Conservation (phyloP, 352 stramenopile genomes). For the Pythium brassicae region DNA sequence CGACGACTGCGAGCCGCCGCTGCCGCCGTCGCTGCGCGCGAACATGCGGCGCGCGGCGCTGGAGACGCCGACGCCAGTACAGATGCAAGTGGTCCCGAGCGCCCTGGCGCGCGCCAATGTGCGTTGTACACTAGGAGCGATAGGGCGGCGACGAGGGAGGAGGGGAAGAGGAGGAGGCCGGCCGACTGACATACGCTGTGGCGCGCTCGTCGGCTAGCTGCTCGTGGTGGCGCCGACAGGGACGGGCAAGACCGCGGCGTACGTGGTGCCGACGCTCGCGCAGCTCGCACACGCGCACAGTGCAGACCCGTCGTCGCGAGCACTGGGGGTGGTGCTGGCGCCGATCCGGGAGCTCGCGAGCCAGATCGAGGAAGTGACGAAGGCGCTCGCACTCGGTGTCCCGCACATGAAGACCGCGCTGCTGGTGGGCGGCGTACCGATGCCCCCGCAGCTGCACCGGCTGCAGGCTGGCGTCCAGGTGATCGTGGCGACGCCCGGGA, state of each 20-base stretch:
- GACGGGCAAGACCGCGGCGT: slow-evolving; percentile 69
- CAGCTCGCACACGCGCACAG: slow-evolving; percentile 20
- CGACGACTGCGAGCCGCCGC: slow-evolving; percentile 5
- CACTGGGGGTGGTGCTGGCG: slow-evolving; percentile 43
- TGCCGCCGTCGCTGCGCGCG: slow-evolving; percentile 24
- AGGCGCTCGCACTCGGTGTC: slow-evolving; percentile 52
- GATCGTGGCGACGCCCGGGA: slow-evolving; percentile 59
- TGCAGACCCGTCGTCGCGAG: background rate
- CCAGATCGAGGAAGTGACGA: slow-evolving; percentile 64
- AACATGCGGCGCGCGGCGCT: slow-evolving; percentile 38
- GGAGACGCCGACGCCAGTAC: slow-evolving; percentile 52
- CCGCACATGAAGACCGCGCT: slow-evolving; percentile 61
- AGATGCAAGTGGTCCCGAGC: slow-evolving; percentile 72
- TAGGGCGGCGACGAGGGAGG: too few species aligned
- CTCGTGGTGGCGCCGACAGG: slow-evolving; percentile 59
- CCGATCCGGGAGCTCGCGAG: slow-evolving; percentile 70
- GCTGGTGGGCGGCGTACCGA: slow-evolving; percentile 55
- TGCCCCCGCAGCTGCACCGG: slow-evolving; percentile 64
- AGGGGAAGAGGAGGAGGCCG: too few species aligned
- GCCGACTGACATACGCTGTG: background rate
- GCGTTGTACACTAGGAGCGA: slow-evolving; percentile 5
- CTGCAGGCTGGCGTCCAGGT: slow-evolving; percentile 53
- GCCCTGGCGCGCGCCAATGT: slow-evolving; percentile 37
- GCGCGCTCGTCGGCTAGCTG: slow-evolving; percentile 21
- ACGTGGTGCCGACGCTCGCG: slow-evolving; percentile 49